Evolutionary conservation across 2,329 filamentous ascomycete genomes (phyloP).

Genomic region (Berkeleyomyces basicola): DNA sequence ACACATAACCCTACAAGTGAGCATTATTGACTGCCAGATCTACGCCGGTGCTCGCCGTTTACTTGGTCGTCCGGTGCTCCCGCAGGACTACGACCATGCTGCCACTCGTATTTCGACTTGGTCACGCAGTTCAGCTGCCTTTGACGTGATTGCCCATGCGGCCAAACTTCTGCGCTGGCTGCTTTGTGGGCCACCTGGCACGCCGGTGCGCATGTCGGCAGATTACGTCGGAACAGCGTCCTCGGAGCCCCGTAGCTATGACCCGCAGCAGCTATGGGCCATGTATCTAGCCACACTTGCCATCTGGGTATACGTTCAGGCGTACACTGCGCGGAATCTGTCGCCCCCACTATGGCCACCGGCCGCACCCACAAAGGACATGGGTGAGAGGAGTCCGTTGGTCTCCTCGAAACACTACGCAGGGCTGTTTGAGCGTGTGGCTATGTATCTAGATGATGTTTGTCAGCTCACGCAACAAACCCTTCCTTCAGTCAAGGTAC

Average conservation of each 20-base stretch:
- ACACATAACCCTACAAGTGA: slow-evolving; percentile 76
- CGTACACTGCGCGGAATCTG: slow-evolving; percentile 6
- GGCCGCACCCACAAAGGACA: background rate
- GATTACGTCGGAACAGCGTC: slow-evolving; percentile 32
- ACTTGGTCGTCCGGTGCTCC: slow-evolving; percentile 62
- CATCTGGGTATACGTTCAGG: slow-evolving; percentile 64
- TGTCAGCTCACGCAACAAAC: too few relatives aligned
- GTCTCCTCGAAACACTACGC: too few relatives aligned
- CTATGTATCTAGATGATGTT: too few relatives aligned
- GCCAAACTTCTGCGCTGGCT: slow-evolving; percentile 67
- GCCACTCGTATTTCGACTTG: slow-evolving; percentile 62
- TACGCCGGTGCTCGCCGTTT: slow-evolving; percentile 66
- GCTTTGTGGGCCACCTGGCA: slow-evolving; percentile 18
- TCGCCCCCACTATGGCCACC: slow-evolving; percentile 2
- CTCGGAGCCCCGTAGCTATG: slow-evolving; percentile 57
- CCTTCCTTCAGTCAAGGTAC: too few relatives aligned
- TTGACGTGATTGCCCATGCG: slow-evolving; percentile 72
- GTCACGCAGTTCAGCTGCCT: slow-evolving; percentile 57
- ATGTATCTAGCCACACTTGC: slow-evolving; percentile 74
- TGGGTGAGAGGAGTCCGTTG: too few relatives aligned
- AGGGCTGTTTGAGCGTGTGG: too few relatives aligned
- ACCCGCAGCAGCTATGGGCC: slow-evolving; percentile 79
- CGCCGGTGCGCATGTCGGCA: too few relatives aligned
- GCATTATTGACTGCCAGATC: slow-evolving; percentile 80
- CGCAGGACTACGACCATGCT: slow-evolving; percentile 56